These are phyloP conservation scores for Coffea humblotiana DNA, from an alignment of 305 asterid genomes.

Conservation along the genomic window DNA sequence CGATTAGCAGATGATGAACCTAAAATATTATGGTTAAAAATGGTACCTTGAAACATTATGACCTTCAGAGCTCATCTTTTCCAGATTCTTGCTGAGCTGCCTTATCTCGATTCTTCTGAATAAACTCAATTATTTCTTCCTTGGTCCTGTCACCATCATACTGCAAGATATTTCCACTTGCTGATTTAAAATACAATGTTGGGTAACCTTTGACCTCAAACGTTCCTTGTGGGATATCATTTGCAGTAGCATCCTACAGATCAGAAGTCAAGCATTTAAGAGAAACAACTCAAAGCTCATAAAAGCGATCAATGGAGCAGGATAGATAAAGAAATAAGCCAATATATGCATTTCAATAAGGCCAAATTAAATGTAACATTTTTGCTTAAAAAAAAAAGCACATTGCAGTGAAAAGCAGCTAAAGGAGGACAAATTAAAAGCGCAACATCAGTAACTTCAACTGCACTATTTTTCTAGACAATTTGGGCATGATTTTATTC, in stretches of 20 bases:
- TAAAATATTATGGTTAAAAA: neutral
- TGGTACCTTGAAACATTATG: neutral
- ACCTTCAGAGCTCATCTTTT: conserved; percentile 77
- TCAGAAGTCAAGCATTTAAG: neutral
- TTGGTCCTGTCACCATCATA: conserved; percentile 76
- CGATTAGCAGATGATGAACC: neutral
- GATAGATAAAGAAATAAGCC: neutral
- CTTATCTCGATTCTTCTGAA: conserved; percentile 56
- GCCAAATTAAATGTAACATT: neutral
- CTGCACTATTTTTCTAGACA: neutral
- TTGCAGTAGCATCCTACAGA: conserved; percentile 78
- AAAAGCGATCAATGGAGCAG: neutral
- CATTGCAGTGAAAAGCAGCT: neutral
- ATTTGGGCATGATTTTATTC: neutral
- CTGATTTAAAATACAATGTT: conserved; percentile 69
- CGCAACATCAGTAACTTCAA: neutral
- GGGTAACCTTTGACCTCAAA: conserved; percentile 83
- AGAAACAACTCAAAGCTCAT: neutral
- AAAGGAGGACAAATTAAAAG: neutral
- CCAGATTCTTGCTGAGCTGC: conserved; percentile 36
- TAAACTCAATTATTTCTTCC: conserved; percentile 64
- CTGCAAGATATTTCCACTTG: conserved; percentile 54
- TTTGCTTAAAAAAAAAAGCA: neutral
- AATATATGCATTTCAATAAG: neutral
- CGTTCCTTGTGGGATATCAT: conserved; percentile 53